A percentile compares a stretch with the other conserved stretches of the same genome.
Conservation (phyloP, 768 basidiomycete species). For the Russula abietina region DNA sequence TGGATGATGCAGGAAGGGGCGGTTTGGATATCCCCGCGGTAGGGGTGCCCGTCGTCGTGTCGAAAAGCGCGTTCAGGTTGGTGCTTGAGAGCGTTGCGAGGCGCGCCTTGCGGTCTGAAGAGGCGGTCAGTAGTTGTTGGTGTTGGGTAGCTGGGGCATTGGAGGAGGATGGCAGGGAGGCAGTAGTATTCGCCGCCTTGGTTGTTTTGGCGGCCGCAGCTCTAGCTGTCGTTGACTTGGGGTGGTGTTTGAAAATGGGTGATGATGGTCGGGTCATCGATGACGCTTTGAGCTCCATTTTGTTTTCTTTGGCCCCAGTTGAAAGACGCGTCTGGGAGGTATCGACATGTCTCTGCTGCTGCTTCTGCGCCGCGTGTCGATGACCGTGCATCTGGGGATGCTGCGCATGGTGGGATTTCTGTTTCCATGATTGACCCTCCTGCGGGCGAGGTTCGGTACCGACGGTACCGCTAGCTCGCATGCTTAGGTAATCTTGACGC, state of each 20-base stretch:
- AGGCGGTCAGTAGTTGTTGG: not conserved
- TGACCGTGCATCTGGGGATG: not conserved
- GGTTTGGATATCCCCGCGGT: not conserved
- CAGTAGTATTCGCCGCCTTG: not conserved
- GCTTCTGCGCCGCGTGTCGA: not conserved
- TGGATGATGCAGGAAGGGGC: not conserved
- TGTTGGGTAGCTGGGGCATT: not conserved
- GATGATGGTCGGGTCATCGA: conserved; percentile 2
- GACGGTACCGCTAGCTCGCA: not conserved
- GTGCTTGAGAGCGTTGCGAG: conserved; percentile 11
- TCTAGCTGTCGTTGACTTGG: not conserved
- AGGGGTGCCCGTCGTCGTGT: not conserved
- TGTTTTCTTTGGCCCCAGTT: not conserved
- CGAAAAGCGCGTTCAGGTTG: conserved; percentile 20
- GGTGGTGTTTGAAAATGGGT: not conserved
- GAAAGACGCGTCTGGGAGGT: not conserved
- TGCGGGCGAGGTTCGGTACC: not conserved
- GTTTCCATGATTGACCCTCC: not conserved
- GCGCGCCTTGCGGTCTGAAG: not conserved
- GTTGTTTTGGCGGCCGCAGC: not conserved
- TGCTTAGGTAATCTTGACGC: not conserved
- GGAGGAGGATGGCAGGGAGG: not conserved
- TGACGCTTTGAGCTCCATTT: not conserved
- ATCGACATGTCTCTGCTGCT: not conserved
- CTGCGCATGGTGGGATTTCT: not conserved